Conservation (phyloP, 768 basidiomycete species). For the Tulasnella sp. region DNA sequence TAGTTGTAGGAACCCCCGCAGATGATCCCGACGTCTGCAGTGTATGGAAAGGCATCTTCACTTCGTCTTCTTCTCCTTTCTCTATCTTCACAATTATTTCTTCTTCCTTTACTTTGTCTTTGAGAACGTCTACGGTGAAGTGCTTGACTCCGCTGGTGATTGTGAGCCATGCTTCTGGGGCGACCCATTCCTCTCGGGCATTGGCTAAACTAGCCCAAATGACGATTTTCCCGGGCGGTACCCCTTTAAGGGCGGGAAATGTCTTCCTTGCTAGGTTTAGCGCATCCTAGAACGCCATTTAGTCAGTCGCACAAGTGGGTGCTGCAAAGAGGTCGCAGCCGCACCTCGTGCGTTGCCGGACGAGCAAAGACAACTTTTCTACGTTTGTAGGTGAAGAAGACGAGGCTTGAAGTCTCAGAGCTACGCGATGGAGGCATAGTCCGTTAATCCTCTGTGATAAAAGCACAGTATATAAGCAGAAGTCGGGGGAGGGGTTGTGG, state of each 20-base stretch:
- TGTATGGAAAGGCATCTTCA: not conserved
- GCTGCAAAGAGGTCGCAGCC: too few species aligned
- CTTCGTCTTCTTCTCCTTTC: not conserved
- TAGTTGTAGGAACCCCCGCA: too few species aligned
- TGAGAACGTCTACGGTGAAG: constrained; percentile 36
- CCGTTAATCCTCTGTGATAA: too few species aligned
- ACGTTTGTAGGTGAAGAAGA: too few species aligned
- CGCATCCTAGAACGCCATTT: not conserved
- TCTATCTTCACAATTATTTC: not conserved
- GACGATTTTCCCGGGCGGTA: not conserved
- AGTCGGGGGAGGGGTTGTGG: too few species aligned
- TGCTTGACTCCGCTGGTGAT: not conserved
- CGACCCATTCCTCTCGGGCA: not conserved
- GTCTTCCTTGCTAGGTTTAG: not conserved
- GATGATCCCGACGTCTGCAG: not conserved
- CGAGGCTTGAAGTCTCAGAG: too few species aligned
- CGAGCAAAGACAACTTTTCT: too few species aligned
- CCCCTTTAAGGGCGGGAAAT: not conserved
- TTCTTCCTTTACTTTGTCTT: not conserved
- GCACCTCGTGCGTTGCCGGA: too few species aligned
- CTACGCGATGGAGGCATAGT: too few species aligned
- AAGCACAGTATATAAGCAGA: too few species aligned
- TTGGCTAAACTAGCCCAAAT: not conserved
- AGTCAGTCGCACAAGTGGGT: too few species aligned
- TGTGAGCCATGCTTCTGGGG: not conserved